phyloP scores from a whole-genome alignment of 306 rosid genomes.

The Fragaria ananassa region DNA sequence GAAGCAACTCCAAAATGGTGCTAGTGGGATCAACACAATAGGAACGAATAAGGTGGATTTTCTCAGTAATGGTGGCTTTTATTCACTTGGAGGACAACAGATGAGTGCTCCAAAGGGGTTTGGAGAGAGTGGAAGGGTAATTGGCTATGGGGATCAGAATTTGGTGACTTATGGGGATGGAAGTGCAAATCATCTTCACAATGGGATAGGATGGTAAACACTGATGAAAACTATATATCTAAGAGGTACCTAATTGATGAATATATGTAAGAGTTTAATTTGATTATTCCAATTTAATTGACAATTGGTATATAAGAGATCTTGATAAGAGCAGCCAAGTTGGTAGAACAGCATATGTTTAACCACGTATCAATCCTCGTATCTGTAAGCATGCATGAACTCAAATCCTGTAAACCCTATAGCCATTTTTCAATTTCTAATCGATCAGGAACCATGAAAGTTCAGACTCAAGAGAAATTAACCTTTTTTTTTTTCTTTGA shows the following conservation, averaged over 20 bases:
- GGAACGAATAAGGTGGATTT: conserved; percentile 27
- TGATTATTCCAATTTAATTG: conserved; percentile 5
- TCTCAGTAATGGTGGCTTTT: conserved; percentile 44
- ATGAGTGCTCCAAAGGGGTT: conserved; percentile 24
- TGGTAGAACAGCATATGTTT: too few species aligned
- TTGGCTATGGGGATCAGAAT: conserved; percentile 38
- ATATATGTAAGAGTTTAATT: not conserved
- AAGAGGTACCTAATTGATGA: not conserved
- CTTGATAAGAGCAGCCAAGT: not conserved
- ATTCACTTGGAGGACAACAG: conserved; percentile 39
- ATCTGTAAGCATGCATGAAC: too few species aligned
- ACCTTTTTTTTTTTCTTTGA: too few species aligned
- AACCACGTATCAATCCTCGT: too few species aligned
- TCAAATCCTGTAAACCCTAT: too few species aligned
- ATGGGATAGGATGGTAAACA: conserved; percentile 62
- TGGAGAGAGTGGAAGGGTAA: conserved; percentile 35
- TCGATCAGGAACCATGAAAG: too few species aligned
- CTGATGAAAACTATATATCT: not conserved
- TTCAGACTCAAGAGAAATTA: too few species aligned
- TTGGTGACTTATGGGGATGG: conserved; percentile 38
- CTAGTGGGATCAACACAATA: conserved; percentile 16
- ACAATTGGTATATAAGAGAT: not conserved
- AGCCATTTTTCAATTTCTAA: too few species aligned
- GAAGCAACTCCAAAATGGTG: not conserved
- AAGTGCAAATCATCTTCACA: conserved; percentile 48